phyloP scores from a whole-genome alignment of 345 rosid species.

The Cochlearia excelsa region DNA sequence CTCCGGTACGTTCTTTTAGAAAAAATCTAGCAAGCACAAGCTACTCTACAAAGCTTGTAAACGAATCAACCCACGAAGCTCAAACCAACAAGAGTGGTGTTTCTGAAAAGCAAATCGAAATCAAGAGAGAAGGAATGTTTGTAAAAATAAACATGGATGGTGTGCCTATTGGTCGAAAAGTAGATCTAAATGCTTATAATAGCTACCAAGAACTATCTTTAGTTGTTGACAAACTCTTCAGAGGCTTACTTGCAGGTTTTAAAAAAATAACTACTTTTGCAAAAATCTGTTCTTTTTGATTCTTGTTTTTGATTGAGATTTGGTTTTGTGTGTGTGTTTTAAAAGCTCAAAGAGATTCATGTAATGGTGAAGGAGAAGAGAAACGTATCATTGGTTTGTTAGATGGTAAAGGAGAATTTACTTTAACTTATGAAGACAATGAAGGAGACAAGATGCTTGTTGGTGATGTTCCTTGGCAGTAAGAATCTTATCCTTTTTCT shows the following conservation, averaged over 20 bases:
- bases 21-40: conserved; percentile 77
- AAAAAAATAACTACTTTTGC: no score
- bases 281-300: neutral
- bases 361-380: conserved; percentile 61
- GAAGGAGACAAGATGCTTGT: conserved; percentile 99
- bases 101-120: conserved; percentile 30
- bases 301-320: conserved; percentile 8
- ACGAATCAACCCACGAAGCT: conserved; percentile 44
- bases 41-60: conserved; percentile 47
- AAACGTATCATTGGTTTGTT: conserved; percentile 62
- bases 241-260: conserved; percentile 87
- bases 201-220: conserved; percentile 81
- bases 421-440: conserved; percentile 92
- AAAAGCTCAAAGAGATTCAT: conserved; percentile 74
- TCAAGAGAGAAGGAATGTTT: conserved; percentile 52
- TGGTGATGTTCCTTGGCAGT: conserved; percentile 99
- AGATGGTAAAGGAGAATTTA: conserved; percentile 92
- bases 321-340: neutral
- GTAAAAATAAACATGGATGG: conserved; percentile 99
- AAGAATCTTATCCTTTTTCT: conserved; percentile 49
- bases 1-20: conserved; percentile 92
- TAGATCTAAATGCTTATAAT: conserved; percentile 74
- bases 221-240: conserved; percentile 91
- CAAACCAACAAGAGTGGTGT: conserved; percentile 37
- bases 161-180: conserved; percentile 94